Evolutionary conservation across 2,329 filamentous ascomycete genomes (phyloP).

Genomic region (Trichoderma sp.): DNA sequence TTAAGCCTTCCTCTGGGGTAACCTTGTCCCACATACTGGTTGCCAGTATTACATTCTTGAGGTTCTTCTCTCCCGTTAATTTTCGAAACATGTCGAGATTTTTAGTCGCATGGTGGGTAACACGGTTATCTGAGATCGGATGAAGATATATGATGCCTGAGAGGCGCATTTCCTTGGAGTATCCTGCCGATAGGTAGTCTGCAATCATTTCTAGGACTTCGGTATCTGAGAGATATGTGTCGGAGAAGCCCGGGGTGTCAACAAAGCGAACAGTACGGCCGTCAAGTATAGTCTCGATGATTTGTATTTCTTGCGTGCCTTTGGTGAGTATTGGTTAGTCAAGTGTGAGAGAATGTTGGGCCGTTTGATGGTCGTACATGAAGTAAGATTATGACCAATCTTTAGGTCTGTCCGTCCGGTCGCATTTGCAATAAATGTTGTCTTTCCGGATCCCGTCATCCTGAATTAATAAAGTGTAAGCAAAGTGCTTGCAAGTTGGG

Average conservation of each 20-base stretch:
- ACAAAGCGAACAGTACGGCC: conserved; percentile 28
- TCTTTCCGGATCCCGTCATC: conserved; percentile 33
- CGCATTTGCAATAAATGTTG: conserved; percentile 30
- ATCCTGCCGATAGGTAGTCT: conserved; percentile 30
- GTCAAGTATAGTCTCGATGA: background rate
- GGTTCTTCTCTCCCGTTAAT: conserved; percentile 34
- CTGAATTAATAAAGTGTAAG: background rate
- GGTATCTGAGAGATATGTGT: conserved; percentile 38
- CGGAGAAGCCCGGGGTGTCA: conserved; percentile 45
- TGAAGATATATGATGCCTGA: conserved; percentile 41
- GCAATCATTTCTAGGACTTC: conserved; percentile 40
- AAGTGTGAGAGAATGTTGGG: background rate
- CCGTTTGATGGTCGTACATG: background rate
- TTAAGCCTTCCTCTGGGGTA: background rate
- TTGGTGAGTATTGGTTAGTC: background rate
- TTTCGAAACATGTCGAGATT: conserved; percentile 40
- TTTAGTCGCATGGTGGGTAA: conserved; percentile 34
- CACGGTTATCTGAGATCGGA: conserved; percentile 34
- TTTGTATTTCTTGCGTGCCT: conserved; percentile 8
- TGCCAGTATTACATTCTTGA: conserved; percentile 35
- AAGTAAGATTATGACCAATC: conserved; percentile 26
- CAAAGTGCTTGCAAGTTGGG: rapidly evolving
- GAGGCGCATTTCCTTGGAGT: conserved; percentile 27
- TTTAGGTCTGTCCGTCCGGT: conserved; percentile 21
- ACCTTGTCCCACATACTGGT: conserved; percentile 37